These are phyloP conservation scores for Boletus fagicola DNA, from an alignment of 768 basidiomycete species.

Conservation along the genomic window DNA sequence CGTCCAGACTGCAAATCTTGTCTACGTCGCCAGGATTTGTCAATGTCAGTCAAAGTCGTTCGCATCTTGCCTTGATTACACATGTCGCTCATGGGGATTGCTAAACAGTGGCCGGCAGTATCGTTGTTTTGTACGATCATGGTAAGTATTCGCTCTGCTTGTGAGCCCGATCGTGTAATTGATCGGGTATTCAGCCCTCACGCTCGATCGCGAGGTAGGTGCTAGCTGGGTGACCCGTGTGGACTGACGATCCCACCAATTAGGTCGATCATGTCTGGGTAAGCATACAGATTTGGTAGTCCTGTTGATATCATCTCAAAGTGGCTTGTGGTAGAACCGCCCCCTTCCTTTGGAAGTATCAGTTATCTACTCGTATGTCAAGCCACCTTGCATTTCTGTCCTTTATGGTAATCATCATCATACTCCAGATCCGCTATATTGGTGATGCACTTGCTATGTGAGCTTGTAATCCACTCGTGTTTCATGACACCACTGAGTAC, in stretches of 20 bases:
- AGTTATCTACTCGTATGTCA: conserved; percentile 21
- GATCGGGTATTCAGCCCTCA: conserved; percentile 9
- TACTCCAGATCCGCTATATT: conserved; percentile 22
- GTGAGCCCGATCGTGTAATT: background rate
- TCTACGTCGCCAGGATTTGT: conserved; percentile 5
- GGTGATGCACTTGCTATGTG: conserved; percentile 21
- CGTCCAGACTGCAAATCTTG: background rate
- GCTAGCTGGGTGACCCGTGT: background rate
- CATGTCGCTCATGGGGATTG: background rate
- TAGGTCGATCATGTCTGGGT: conserved; percentile 27
- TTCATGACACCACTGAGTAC: background rate
- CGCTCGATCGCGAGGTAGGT: conserved; percentile 17
- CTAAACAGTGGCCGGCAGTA: conserved; percentile 7
- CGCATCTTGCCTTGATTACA: too few species aligned
- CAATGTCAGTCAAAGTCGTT: conserved; percentile 7
- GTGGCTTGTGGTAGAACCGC: conserved; percentile 3
- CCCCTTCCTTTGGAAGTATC: conserved; percentile 15
- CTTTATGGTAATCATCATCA: background rate
- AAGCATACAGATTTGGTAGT: background rate
- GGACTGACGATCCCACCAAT: background rate
- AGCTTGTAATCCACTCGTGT: background rate
- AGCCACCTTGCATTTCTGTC: background rate
- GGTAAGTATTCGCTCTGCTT: background rate
- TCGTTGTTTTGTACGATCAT: conserved; percentile 22
- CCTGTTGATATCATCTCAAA: background rate